Evolutionary conservation across 306 rosid species (phyloP), one percentile per base, ranked within the genome.

Genomic region (Cyamopsis tetragonoloba): DNA sequence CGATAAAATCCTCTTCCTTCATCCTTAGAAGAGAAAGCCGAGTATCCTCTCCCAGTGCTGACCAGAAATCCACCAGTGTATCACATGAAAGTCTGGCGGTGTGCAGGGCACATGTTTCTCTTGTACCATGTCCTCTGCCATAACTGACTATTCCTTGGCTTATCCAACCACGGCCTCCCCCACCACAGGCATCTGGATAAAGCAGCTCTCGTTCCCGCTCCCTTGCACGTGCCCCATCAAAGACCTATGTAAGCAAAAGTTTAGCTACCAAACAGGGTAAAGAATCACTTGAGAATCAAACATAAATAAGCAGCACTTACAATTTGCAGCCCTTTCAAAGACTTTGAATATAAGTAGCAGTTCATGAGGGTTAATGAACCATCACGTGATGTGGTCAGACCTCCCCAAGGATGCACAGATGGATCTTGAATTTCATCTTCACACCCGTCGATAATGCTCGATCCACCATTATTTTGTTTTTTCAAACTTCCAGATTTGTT

Each of bases 121-220:
- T 85, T 51, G 86, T 86, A 47, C 97, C 99, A 53, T 90, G 99
- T 34, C 97, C 99, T 86, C 97, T 90, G 34, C 97, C 97, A 65
- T 85, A 88, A 66, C 88, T 78, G 10, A 72, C 87, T 53, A 89
- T 78, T 72, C 99, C 97, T 88, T 95, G 99, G 84, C 96, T 95
- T 68, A 95, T 95, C 99, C 99, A 95, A 58, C 99, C 99, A 63
- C 99, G 95, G 73, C 97, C 96, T 80, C 91, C 96, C 54, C 96
- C 99, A 48, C 99, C 99, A 62, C 99, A 95, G 6, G 99, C 99
- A 88, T 95, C 99, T 7, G 99, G 99, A 83, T 95, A 95, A 49
- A 95, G 99, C 71, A 90, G 70, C 49, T 95, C 99, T 39, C 99
- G 84, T 79, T 95, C 99, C 53, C 99, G 91, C 72, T 95, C 99